These are phyloP conservation scores for Thymus mandschuricus DNA, from an alignment of 257 asterid species.

Conservation along the genomic window DNA sequence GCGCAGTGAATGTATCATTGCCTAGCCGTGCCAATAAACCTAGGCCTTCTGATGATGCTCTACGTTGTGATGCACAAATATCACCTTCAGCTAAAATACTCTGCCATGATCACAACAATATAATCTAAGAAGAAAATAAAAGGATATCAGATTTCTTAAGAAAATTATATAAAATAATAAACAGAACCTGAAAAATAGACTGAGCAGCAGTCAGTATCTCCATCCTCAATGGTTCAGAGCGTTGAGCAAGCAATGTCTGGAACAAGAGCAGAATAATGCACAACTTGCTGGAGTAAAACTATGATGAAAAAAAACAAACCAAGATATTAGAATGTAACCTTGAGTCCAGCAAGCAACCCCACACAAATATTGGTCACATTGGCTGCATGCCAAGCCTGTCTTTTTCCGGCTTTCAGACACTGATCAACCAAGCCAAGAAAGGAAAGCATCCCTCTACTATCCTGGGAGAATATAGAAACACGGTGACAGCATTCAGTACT, in stretches of 20 bases:
- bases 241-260: conserved; percentile 85
- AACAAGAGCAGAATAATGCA: conserved; percentile 36
- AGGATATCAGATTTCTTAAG: conserved; percentile 18
- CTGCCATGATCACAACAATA: conserved; percentile 54
- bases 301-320: conserved; percentile 5
- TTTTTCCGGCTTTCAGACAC: conserved; percentile 88
- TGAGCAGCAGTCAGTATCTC: conserved; percentile 84
- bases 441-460: conserved; percentile 87
- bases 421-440: conserved; percentile 80
- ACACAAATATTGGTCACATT: conserved; percentile 92
- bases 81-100: conserved; percentile 92
- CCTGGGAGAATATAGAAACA: conserved; percentile 61
- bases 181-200: conserved; percentile 86
- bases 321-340: conserved; percentile 55
- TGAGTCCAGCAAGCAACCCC: conserved; percentile 93
- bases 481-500: conserved; percentile 38
- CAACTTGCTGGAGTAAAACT: conserved; percentile 33
- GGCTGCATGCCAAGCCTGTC: conserved; percentile 81
- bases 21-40: conserved; percentile 97
- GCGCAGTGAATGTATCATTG: conserved; percentile 90
- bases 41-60: conserved; percentile 98
- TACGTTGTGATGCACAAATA: conserved; percentile 90
- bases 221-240: conserved; percentile 79
- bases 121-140: conserved; percentile 28
- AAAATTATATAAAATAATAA: conserved; percentile 28